phyloP scores from a whole-genome alignment of 2,329 filamentous ascomycete genomes.

The Alternaria sp. region DNA sequence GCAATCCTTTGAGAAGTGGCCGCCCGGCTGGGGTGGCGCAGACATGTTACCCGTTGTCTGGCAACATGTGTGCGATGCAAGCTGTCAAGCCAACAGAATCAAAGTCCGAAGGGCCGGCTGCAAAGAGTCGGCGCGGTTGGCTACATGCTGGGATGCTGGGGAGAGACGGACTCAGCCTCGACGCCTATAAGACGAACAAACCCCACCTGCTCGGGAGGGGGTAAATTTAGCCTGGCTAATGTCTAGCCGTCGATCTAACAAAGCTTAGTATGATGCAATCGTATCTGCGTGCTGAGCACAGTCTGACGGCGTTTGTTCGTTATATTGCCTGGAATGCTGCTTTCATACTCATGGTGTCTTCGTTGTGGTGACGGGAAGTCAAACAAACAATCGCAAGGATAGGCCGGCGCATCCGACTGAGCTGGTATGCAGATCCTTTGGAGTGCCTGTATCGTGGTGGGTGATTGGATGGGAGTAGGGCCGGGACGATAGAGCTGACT shows the following conservation, averaged over 20 bases:
- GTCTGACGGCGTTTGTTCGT: background rate
- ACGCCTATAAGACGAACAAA: slow-evolving; percentile 16
- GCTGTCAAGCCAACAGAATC: slow-evolving; percentile 25
- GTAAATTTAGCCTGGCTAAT: slow-evolving; percentile 21
- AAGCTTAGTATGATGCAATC: slow-evolving; percentile 6
- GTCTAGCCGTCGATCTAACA: slow-evolving; percentile 10
- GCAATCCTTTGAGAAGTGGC: slow-evolving; percentile 8
- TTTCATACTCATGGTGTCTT: background rate
- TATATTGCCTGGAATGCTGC: background rate
- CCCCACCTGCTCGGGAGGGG: slow-evolving; percentile 20
- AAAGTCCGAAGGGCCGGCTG: slow-evolving; percentile 28
- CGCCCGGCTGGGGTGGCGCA: slow-evolving; percentile 25
- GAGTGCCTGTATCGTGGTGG: background rate
- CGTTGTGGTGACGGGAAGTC: background rate
- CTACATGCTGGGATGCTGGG: slow-evolving; percentile 17
- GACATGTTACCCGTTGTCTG: slow-evolving; percentile 20
- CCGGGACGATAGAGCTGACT: background rate
- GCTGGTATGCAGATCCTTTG: background rate
- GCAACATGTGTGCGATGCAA: slow-evolving; percentile 22
- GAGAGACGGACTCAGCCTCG: slow-evolving; percentile 29
- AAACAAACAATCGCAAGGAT: background rate
- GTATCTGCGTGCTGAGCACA: background rate
- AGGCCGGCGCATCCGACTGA: background rate
- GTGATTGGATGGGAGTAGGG: slow-evolving; percentile 2
- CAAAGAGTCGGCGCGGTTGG: slow-evolving; percentile 22